phyloP scores from a whole-genome alignment of 805 yeast genomes.

The Candida gorgasii region DNA sequence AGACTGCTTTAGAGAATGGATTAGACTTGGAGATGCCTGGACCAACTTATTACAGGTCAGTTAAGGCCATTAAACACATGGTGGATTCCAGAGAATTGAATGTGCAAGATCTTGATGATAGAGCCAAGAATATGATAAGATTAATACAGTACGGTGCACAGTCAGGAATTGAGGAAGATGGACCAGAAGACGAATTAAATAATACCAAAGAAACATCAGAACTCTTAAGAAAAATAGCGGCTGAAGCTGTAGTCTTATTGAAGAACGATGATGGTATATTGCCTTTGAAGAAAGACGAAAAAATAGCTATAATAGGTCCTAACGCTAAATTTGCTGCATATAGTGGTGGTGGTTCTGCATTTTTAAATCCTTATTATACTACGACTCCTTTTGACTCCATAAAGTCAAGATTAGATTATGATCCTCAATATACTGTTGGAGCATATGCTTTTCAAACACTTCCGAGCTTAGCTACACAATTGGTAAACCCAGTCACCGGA shows the following conservation, averaged over 20 bases:
- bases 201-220: slow-evolving; percentile 26
- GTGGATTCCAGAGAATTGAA: slow-evolving; percentile 26
- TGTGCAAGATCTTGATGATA: slow-evolving; percentile 25
- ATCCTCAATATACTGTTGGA: slow-evolving; percentile 31
- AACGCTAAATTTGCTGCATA: slow-evolving; percentile 30
- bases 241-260: slow-evolving; percentile 29
- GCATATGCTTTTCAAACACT: slow-evolving; percentile 28
- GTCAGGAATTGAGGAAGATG: slow-evolving; percentile 24
- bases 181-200: slow-evolving; percentile 22
- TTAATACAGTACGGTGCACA: slow-evolving; percentile 24
- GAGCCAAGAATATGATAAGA: slow-evolving; percentile 28
- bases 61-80: slow-evolving; percentile 23
- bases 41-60: slow-evolving; percentile 25
- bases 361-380: slow-evolving; percentile 26
- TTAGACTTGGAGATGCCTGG: slow-evolving; percentile 40
- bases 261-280: slow-evolving; percentile 27
- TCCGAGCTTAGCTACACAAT: slow-evolving; percentile 27
- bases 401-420: slow-evolving; percentile 15
- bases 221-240: slow-evolving; percentile 22
- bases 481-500: slow-evolving; percentile 24
- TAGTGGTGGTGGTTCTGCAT: slow-evolving; percentile 38
- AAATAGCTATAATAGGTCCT: slow-evolving; percentile 34
- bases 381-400: slow-evolving; percentile 29
- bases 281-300: slow-evolving; percentile 32
- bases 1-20: slow-evolving; percentile 28